A percentile compares a stretch with the other conserved stretches of the same genome.
These are phyloP conservation scores for Trebouxia sp. DNA, from an alignment of 139 green algal species.

Conservation along the genomic window DNA sequence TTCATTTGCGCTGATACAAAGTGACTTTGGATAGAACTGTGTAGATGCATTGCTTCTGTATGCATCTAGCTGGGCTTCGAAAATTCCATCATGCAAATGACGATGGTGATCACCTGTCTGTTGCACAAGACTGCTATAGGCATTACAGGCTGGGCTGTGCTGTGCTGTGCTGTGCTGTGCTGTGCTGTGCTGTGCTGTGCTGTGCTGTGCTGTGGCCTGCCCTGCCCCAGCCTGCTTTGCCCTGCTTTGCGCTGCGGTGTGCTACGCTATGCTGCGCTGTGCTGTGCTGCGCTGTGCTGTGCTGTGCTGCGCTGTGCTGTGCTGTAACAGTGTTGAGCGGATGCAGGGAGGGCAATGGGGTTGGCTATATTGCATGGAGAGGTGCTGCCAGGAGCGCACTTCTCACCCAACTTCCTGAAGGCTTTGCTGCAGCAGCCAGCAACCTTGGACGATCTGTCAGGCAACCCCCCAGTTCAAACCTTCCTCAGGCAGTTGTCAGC, in stretches of 20 bases:
- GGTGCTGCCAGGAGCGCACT: constrained; percentile 34
- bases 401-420: constrained; percentile 32
- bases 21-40: too few relatives aligned
- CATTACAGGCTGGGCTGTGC: too few relatives aligned
- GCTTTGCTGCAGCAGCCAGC: constrained; percentile 32
- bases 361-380: constrained; percentile 40
- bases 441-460: constrained; percentile 28
- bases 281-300: not conserved
- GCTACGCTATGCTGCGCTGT: not conserved
- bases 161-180: too few relatives aligned
- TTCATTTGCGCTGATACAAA: too few relatives aligned
- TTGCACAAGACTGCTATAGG: too few relatives aligned
- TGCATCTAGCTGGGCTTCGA: too few relatives aligned
- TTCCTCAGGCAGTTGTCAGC: constrained; percentile 6
- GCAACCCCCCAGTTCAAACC: not conserved
- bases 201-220: not conserved
- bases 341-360: constrained; percentile 30
- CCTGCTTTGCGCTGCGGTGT: not conserved
- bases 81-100: too few relatives aligned
- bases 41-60: too few relatives aligned
- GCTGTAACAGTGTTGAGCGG: not conserved
- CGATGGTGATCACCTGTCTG: too few relatives aligned
- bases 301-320: not conserved
- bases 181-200: too few relatives aligned
- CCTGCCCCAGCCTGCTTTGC: too few relatives aligned